These are phyloP conservation scores for Kwoniella pini DNA, from an alignment of 768 basidiomycete species.

Conservation along the genomic window DNA sequence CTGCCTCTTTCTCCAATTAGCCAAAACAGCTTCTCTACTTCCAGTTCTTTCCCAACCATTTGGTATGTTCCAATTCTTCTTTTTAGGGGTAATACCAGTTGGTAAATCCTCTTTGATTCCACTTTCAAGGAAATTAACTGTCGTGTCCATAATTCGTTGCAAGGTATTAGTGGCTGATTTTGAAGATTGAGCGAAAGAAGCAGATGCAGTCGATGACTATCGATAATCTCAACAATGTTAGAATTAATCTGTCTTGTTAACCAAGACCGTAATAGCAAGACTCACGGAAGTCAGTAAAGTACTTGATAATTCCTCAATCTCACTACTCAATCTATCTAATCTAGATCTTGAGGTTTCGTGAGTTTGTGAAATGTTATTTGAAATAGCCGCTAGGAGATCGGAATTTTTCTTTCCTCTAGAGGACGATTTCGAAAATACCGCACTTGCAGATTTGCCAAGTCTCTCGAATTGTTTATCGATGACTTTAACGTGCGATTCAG, in stretches of 20 bases:
- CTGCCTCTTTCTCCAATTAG: conserved; percentile 13
- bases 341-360: conserved; percentile 13
- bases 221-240: too few relatives aligned
- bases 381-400: conserved; percentile 9
- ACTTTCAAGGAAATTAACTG: conserved; percentile 37
- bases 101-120: conserved; percentile 50
- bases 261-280: too few relatives aligned
- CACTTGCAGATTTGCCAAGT: conserved; percentile 23
- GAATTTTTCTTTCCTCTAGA: conserved; percentile 20
- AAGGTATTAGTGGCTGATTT: conserved; percentile 20
- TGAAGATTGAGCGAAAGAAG: conserved; percentile 24
- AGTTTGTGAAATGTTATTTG: conserved; percentile 5
- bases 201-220: conserved; percentile 34
- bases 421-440: conserved; percentile 16
- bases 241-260: neutral
- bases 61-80: conserved; percentile 47
- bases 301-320: conserved; percentile 8
- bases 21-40: conserved; percentile 36
- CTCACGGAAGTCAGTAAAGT: conserved; percentile 21
- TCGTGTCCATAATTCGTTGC: conserved; percentile 28
- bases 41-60: conserved; percentile 45
- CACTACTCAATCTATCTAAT: neutral
- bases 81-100: conserved; percentile 50
- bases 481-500: conserved; percentile 22
- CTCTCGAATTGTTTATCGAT: conserved; percentile 32